Percentiles rank a stretch among this genome's conserved stretches.
Evolutionary conservation across 225 moss, liverwort and hornwort species (phyloP).

Genomic region (Asterella californica): DNA sequence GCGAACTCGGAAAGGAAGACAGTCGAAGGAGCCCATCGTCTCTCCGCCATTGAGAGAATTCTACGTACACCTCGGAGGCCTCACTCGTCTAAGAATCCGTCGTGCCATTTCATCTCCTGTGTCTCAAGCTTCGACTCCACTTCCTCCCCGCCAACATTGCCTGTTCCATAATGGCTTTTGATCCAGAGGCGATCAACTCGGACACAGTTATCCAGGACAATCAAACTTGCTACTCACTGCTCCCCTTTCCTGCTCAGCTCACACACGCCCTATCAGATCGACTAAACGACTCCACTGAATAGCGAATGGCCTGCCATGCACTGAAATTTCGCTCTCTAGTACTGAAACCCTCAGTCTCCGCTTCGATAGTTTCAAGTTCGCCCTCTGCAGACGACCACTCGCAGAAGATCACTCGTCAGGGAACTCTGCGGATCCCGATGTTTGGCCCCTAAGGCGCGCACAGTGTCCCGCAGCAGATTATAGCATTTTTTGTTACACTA

Average conservation of each 20-base stretch:
- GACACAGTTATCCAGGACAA: neutral
- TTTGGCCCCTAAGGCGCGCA: neutral
- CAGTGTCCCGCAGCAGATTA: neutral
- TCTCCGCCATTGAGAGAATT: conserved; percentile 22
- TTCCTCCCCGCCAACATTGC: neutral
- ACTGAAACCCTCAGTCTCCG: neutral
- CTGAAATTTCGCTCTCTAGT: neutral
- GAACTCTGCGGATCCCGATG: neutral
- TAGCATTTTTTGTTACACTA: neutral
- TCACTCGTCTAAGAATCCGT: conserved; percentile 28
- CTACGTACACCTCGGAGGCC: conserved; percentile 27
- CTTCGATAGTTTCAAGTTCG: neutral
- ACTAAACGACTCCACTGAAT: neutral
- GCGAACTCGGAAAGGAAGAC: neutral
- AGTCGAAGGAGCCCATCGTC: conserved; percentile 11
- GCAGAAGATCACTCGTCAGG: neutral
- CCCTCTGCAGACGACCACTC: neutral
- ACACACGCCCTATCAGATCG: neutral
- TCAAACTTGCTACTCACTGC: neutral
- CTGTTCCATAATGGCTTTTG: neutral
- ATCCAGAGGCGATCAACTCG: neutral
- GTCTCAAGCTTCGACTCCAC: neutral
- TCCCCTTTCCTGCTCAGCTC: neutral
- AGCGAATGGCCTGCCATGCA: neutral
- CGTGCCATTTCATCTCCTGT: conserved; percentile 31